Percentiles rank a stretch among this genome's conserved stretches.
Evolutionary conservation across 2,329 filamentous ascomycete genomes (phyloP).

Genomic region (Ceratocystis eucalypticola): DNA sequence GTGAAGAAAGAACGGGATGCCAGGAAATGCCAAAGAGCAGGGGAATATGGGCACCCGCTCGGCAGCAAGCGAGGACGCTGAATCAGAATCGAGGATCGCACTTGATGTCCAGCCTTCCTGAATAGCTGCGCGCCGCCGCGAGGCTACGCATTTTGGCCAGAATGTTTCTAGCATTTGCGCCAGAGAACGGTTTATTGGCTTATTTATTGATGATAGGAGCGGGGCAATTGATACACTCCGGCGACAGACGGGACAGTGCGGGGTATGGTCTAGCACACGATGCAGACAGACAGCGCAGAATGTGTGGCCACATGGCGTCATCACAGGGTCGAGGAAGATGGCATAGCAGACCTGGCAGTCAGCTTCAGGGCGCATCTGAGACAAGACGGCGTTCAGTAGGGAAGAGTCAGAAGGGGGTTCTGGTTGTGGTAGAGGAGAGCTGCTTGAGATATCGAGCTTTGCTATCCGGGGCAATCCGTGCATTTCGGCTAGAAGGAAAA

Average conservation of each 20-base stretch:
- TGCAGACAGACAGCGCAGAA: slow-evolving; percentile 72
- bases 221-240: slow-evolving; percentile 43
- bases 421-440: not conserved
- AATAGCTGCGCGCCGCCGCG: slow-evolving; percentile 41
- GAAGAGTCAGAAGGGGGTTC: not conserved
- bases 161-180: slow-evolving; percentile 49
- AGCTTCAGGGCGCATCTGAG: slow-evolving; percentile 52
- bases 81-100: slow-evolving; percentile 29
- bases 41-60: slow-evolving; percentile 55
- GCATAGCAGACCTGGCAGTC: slow-evolving; percentile 85
- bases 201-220: slow-evolving; percentile 29
- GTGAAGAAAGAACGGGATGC: slow-evolving; percentile 73
- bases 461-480: slow-evolving; percentile 5
- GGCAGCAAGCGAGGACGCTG: slow-evolving; percentile 33
- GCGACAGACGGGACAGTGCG: slow-evolving; percentile 69
- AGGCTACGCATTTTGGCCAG: slow-evolving; percentile 52
- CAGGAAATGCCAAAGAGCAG: slow-evolving; percentile 68
- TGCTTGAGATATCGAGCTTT: slow-evolving; percentile 1
- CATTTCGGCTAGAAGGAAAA: slow-evolving; percentile 4
- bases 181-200: slow-evolving; percentile 49
- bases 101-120: slow-evolving; percentile 40
- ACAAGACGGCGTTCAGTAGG: slow-evolving; percentile 42
- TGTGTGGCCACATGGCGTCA: slow-evolving; percentile 77
- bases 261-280: slow-evolving; percentile 62
- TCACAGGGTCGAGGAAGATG: slow-evolving; percentile 67